Evolutionary conservation across 139 green algal species (phyloP).

Genomic region (Chlorokybus atmophyticus): DNA sequence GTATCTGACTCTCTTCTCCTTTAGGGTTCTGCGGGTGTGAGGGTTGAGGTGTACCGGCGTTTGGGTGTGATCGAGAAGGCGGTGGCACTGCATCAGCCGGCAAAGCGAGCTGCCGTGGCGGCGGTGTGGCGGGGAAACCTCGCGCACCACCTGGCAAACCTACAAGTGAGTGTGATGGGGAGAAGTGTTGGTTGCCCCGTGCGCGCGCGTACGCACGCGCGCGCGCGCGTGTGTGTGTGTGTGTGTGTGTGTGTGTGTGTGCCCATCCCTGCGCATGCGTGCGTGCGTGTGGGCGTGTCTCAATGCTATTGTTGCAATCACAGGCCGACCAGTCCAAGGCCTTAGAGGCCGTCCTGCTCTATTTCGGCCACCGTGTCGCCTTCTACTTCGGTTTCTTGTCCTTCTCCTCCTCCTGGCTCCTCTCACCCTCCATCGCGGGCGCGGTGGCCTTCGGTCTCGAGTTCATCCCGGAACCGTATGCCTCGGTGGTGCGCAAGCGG

Average conservation of each 20-base stretch:
- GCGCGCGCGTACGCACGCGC: too few relatives aligned
- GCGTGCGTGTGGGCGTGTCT: too few relatives aligned
- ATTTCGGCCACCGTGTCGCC: constrained; percentile 23
- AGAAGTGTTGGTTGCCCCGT: too few relatives aligned
- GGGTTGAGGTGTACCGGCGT: background rate
- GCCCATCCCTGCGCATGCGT: too few relatives aligned
- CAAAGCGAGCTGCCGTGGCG: constrained; percentile 1
- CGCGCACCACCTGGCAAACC: too few relatives aligned
- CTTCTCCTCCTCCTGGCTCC: constrained; percentile 15
- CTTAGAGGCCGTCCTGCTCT: constrained; percentile 6
- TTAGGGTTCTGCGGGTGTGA: too few relatives aligned
- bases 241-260: too few relatives aligned
- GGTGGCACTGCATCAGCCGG: constrained; percentile 17
- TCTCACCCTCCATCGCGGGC: constrained; percentile 15
- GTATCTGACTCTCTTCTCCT: too few relatives aligned
- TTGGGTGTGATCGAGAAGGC: constrained; percentile 16
- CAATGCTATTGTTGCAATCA: too few relatives aligned
- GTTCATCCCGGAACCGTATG: constrained; percentile 20
- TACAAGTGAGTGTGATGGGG: too few relatives aligned
- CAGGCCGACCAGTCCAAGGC: constrained; percentile 5
- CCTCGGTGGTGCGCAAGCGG: constrained; percentile 3
- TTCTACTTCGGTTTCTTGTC: constrained; percentile 23
- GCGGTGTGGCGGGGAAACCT: too few relatives aligned
- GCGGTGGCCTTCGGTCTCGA: constrained; percentile 13
- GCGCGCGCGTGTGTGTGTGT: too few relatives aligned